Percentiles rank a stretch among this genome's conserved stretches.
phyloP scores from a whole-genome alignment of 176 grass and related monocot species.

The Triticum timopheevii region DNA sequence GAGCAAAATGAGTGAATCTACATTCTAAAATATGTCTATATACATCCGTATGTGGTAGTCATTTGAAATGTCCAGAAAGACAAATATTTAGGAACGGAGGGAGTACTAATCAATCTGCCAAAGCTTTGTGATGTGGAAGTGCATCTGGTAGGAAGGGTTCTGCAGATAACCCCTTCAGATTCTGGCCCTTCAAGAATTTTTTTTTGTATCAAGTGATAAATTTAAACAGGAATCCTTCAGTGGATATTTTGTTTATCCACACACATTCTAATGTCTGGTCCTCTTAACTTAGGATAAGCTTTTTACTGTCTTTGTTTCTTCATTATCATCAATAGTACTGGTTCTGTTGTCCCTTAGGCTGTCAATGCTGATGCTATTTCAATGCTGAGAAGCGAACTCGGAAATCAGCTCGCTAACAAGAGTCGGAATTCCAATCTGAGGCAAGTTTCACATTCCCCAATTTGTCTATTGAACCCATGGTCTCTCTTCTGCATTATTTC shows the following conservation, averaged over 20 bases:
- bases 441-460: constrained; percentile 15
- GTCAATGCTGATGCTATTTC: constrained; percentile 72
- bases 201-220: not conserved
- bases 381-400: constrained; percentile 81
- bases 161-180: not conserved
- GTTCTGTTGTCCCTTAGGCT: constrained; percentile 46
- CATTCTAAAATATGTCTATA: too few relatives aligned
- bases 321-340: not conserved
- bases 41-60: too few relatives aligned
- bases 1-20: too few relatives aligned
- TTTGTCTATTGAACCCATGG: not conserved
- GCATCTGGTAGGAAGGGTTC: not conserved
- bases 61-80: too few relatives aligned
- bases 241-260: not conserved
- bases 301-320: not conserved
- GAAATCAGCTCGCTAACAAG: constrained; percentile 74
- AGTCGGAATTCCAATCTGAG: constrained; percentile 64
- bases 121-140: not conserved
- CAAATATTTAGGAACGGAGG: too few relatives aligned
- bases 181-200: not conserved
- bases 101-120: not conserved
- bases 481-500: not conserved
- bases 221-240: not conserved
- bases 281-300: not conserved
- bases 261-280: not conserved